phyloP scores from a whole-genome alignment of 208 protist species.

The Wallacemonas sp. region DNA sequence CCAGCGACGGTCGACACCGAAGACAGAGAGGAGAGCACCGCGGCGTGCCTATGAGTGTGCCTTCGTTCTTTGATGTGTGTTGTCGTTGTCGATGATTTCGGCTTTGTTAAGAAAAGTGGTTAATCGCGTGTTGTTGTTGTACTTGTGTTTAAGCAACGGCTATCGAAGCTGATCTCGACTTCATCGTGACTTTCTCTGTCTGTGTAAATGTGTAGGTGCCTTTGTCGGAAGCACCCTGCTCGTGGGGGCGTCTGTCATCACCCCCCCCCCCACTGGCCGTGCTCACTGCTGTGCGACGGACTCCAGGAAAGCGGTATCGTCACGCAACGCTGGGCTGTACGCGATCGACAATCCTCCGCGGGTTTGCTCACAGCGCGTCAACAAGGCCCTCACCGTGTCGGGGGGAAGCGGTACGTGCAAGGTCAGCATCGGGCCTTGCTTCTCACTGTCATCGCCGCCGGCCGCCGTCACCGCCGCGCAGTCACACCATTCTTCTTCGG shows the following conservation, averaged over 20 bases:
- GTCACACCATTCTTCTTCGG: conserved; percentile 41
- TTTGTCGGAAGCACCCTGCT: no score
- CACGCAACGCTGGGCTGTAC: conserved; percentile 38
- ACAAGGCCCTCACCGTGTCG: conserved; percentile 24
- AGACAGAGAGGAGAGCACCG: no score
- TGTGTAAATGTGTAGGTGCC: no score
- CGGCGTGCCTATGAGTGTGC: no score
- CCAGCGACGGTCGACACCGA: no score
- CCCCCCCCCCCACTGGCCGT: no score
- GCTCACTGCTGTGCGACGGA: conserved; percentile 8
- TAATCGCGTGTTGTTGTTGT: neutral
- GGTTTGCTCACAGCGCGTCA: neutral
- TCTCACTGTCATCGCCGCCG: neutral
- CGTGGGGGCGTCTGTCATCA: neutral
- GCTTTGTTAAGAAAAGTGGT: no score
- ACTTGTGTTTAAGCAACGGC: no score
- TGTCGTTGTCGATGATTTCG: no score
- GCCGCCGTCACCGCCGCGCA: neutral
- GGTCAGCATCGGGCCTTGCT: neutral
- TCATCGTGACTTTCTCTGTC: no score
- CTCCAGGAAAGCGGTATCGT: conserved; percentile 61
- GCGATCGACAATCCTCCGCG: conserved; percentile 46
- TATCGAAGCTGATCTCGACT: no score
- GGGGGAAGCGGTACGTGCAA: conserved; percentile 40
- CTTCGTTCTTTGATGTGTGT: no score